These are phyloP conservation scores for Neolentinus lepideus DNA, from an alignment of 1,284 basidiomycete species.

Conservation along the genomic window DNA sequence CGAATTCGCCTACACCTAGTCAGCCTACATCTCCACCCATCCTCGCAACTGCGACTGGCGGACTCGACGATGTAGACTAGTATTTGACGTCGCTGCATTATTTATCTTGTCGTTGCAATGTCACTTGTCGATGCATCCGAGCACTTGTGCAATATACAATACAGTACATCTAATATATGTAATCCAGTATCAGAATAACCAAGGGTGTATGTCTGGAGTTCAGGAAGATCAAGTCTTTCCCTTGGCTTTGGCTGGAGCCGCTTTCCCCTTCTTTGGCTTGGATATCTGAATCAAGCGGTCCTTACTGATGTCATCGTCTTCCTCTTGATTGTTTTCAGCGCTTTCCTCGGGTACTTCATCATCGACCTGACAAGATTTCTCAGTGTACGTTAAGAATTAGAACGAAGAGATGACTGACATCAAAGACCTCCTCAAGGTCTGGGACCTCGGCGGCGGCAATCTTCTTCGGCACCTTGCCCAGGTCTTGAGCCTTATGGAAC, in stretches of 20 bases:
- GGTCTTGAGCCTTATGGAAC: conserved; percentile 79
- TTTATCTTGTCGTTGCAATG: background rate
- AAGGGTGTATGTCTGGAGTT: background rate
- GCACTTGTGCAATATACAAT: background rate
- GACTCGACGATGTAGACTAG: background rate
- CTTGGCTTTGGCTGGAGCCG: conserved; percentile 15
- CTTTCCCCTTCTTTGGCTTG: conserved; percentile 24
- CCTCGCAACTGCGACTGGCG: background rate
- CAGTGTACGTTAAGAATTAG: background rate
- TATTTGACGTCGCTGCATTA: background rate
- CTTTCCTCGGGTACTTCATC: conserved; percentile 32
- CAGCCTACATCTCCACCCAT: background rate
- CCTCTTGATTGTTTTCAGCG: conserved; percentile 19
- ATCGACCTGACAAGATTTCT: conserved; percentile 22
- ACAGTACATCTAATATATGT: background rate
- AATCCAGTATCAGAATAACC: background rate
- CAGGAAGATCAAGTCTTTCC: conserved; percentile 3
- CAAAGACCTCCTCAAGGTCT: conserved; percentile 85
- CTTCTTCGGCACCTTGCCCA: conserved; percentile 76
- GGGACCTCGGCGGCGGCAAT: conserved; percentile 67
- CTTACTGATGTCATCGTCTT: conserved; percentile 34
- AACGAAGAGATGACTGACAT: conserved; percentile 26
- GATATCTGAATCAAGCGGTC: conserved; percentile 49
- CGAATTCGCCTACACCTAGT: background rate
- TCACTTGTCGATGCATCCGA: background rate